These are phyloP conservation scores for Chalciporus chontae DNA, from an alignment of 768 basidiomycete genomes.

Conservation along the genomic window DNA sequence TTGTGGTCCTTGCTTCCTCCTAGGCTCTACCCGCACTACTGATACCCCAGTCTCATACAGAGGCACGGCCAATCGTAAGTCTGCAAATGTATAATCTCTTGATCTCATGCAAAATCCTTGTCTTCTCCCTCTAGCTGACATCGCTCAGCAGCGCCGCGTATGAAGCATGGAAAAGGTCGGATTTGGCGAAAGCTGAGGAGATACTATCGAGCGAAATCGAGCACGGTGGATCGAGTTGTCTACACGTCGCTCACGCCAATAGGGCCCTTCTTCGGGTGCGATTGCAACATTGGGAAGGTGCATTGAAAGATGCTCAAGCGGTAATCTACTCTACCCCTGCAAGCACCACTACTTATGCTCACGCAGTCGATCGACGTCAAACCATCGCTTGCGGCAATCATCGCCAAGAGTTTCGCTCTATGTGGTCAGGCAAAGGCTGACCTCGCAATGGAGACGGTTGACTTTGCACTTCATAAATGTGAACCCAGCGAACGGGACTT, in stretches of 20 bases:
- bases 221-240: background rate
- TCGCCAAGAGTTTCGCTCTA: conserved; percentile 7
- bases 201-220: conserved; percentile 15
- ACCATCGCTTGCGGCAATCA: conserved; percentile 6
- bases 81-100: too few species aligned
- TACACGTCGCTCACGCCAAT: conserved; percentile 8
- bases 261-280: conserved; percentile 13
- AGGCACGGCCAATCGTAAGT: too few species aligned
- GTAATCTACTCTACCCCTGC: background rate
- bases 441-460: conserved; percentile 1
- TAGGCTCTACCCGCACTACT: too few species aligned
- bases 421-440: background rate
- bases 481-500: conserved; percentile 5
- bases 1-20: too few species aligned
- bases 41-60: too few species aligned
- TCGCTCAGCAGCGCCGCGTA: conserved; percentile 9
- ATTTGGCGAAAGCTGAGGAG: conserved; percentile 9
- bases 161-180: conserved; percentile 5
- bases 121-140: conserved; percentile 7
- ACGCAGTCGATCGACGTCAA: conserved; percentile 7
- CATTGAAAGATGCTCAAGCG: conserved; percentile 11
- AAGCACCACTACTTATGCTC: background rate
- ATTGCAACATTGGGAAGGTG: conserved; percentile 5
- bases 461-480: conserved; percentile 1
- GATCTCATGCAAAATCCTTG: too few species aligned